Percentiles rank a stretch among this genome's conserved stretches.
Evolutionary conservation across 331 rosid species (phyloP).

Genomic region (Malus hybrid): DNA sequence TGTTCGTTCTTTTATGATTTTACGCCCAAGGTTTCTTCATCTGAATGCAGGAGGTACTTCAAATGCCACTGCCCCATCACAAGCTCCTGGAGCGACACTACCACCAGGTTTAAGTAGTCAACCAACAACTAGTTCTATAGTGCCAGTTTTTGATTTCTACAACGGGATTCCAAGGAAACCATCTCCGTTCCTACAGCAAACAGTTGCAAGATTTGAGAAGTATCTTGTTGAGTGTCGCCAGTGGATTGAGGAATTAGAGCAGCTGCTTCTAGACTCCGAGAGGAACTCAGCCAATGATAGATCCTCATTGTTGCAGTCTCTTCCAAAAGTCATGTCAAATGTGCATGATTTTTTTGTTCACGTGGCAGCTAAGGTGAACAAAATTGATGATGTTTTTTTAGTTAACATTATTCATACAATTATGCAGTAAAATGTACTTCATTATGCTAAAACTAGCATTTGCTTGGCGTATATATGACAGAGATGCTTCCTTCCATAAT

Average conservation of each 20-base stretch:
- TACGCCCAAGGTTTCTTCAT: constrained; percentile 77
- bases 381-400: constrained; percentile 4
- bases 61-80: constrained; percentile 64
- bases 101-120: constrained; percentile 49
- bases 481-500: not conserved
- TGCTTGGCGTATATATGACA: not conserved
- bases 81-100: constrained; percentile 44
- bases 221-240: constrained; percentile 74
- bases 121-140: constrained; percentile 48
- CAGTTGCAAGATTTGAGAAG: constrained; percentile 86
- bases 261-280: constrained; percentile 63
- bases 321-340: constrained; percentile 92
- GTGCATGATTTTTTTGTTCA: constrained; percentile 93
- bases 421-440: not conserved
- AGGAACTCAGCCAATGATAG: constrained; percentile 47
- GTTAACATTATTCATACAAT: not conserved
- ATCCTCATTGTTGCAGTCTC: constrained; percentile 71
- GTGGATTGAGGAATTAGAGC: constrained; percentile 95
- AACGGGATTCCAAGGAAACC: constrained; percentile 92
- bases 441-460: not conserved
- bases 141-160: constrained; percentile 90
- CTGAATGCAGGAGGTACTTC: constrained; percentile 57
- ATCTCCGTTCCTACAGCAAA: constrained; percentile 78
- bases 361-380: constrained; percentile 85
- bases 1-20: constrained; percentile 85